Base-by-base conservation (phyloP, 495 filamentous ascomycete genomes). In the Pyrenopolyporus hunteri region DNA sequence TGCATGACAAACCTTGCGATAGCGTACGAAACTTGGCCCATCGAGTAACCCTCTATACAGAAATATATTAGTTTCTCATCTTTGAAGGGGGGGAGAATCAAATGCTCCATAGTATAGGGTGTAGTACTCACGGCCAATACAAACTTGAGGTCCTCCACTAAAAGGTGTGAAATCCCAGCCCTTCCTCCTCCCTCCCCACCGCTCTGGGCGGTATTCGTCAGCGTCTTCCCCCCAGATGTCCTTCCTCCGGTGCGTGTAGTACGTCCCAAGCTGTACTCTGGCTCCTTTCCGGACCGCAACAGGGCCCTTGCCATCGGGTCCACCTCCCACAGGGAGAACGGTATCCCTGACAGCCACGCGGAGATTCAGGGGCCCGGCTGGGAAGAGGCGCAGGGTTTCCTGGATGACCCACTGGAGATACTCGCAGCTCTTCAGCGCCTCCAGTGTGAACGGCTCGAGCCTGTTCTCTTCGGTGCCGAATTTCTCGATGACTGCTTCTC, bases 231-330 rank as follows among this genome's bases (percentile, higher is more conserved):
- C 66, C 32, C 61, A 88, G 1, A 87, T 76, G 23, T 76, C 66
- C 1, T 82, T 80, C 46, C 86, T 83, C 6, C 73, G 72, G 8
- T 89, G 85, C 79, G 88, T 83, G 26, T 79, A 70, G 64, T 83
- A 83, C 0, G 79, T 76, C 13, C 75, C 70, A 55, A 70, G 73
- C 9, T 70, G 46, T 17, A 74, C 69, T 20, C 64, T 59, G 26
- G 63, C 67, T 6, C 78, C 80, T 43, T 80, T 79, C 35, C 56
- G 60, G 14, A 85, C 70, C 20, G 74, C 71, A 31, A 92, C 72
- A 0, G 88, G 89, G 2, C 63, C 52, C 14, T 69, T 73, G 13
- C 80, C 75, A 50, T 79, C 75, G 4, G 69, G 56, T 0, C 79
- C 80, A 25, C 82, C 82, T 23, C 82, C 80, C 8, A 53, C 59